These are phyloP conservation scores for Mortierella antarctica DNA, from an alignment of 192 early-diverging fungal species.

Conservation along the genomic window DNA sequence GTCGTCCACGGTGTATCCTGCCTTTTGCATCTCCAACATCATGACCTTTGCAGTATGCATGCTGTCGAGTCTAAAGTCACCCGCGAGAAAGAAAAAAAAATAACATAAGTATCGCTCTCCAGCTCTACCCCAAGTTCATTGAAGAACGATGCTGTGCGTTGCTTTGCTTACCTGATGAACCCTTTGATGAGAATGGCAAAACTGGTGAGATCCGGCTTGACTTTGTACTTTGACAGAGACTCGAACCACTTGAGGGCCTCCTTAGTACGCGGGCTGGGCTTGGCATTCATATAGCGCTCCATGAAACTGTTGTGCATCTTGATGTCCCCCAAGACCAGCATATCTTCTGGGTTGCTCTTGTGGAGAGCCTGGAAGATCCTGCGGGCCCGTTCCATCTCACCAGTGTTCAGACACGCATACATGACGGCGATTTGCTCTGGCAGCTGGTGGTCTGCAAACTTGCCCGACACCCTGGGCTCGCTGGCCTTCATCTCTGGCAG, in stretches of 20 bases:
- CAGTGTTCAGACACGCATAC: constrained; percentile 81
- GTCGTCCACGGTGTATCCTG: constrained; percentile 36
- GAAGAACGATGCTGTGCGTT: neutral
- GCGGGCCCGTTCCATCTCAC: constrained; percentile 79
- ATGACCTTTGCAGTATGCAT: constrained; percentile 58
- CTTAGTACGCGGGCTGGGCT: constrained; percentile 61
- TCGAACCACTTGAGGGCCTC: constrained; percentile 81
- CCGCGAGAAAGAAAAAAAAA: neutral
- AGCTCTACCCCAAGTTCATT: neutral
- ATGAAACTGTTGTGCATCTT: constrained; percentile 87
- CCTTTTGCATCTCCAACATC: constrained; percentile 59
- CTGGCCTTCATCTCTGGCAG: constrained; percentile 33
- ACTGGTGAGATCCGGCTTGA: constrained; percentile 75
- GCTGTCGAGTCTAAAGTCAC: constrained; percentile 46
- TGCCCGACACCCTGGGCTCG: constrained; percentile 34
- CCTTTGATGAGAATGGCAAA: constrained; percentile 83
- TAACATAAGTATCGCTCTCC: neutral
- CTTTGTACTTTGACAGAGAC: constrained; percentile 58
- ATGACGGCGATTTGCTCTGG: constrained; percentile 81
- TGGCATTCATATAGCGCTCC: constrained; percentile 70
- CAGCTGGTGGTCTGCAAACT: constrained; percentile 55
- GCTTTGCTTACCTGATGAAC: constrained; percentile 65
- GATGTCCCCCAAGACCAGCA: constrained; percentile 74
- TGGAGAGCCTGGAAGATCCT: constrained; percentile 73
- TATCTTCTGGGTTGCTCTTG: constrained; percentile 73